Evolutionary conservation across 495 filamentous ascomycete genomes (phyloP).

Genomic region (Aspergillus steynii): DNA sequence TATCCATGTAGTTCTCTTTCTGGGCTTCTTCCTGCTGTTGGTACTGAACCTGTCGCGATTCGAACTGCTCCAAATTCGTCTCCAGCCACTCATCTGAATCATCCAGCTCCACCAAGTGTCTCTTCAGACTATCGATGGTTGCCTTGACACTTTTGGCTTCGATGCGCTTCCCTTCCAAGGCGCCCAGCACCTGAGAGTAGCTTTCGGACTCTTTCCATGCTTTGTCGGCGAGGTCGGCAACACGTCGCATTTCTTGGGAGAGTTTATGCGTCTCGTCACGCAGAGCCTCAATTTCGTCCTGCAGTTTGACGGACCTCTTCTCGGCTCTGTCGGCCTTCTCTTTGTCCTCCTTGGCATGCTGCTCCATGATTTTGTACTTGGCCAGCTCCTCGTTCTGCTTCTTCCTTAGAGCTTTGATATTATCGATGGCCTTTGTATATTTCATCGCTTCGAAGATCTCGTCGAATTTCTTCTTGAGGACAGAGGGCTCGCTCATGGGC

Average conservation of each 20-base stretch:
- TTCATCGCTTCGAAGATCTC: slow-evolving; percentile 97
- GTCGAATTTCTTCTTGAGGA: slow-evolving; percentile 90
- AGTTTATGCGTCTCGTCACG: slow-evolving; percentile 57
- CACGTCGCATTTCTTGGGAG: slow-evolving; percentile 55
- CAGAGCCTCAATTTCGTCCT: slow-evolving; percentile 71
- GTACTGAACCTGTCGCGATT: slow-evolving; percentile 66
- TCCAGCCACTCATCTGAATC: slow-evolving; percentile 80
- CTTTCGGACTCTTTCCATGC: slow-evolving; percentile 61
- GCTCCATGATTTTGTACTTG: slow-evolving; percentile 68
- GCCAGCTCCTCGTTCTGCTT: slow-evolving; percentile 73
- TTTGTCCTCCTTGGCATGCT: slow-evolving; percentile 80
- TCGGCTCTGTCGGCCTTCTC: slow-evolving; percentile 75
- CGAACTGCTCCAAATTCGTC: slow-evolving; percentile 77
- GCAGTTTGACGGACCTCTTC: slow-evolving; percentile 61
- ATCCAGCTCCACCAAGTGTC: slow-evolving; percentile 69
- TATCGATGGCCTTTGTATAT: slow-evolving; percentile 96
- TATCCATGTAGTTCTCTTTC: slow-evolving; percentile 58
- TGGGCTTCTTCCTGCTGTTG: slow-evolving; percentile 62
- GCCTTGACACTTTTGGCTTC: slow-evolving; percentile 63
- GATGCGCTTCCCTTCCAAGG: slow-evolving; percentile 73
- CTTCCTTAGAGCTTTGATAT: slow-evolving; percentile 83
- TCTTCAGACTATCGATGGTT: slow-evolving; percentile 66
- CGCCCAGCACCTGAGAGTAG: slow-evolving; percentile 64
- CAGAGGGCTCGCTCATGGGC: slow-evolving; percentile 89
- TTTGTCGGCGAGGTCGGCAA: slow-evolving; percentile 55